phyloP scores from a whole-genome alignment of 2,329 filamentous ascomycete species.

The Penicillium freii region DNA sequence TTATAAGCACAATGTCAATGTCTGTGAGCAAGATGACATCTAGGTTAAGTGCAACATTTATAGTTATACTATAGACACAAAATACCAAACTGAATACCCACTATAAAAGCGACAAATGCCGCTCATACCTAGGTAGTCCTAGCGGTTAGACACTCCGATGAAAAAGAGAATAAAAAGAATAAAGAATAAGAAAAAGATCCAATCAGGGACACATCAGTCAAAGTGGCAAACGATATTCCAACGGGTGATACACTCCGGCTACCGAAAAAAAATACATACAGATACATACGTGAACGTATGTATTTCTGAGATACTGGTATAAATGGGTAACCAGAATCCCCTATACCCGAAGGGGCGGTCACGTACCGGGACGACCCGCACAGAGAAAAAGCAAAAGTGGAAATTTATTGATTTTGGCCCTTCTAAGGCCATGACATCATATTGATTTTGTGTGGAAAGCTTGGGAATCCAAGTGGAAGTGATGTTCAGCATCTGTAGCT shows the following conservation, averaged over 20 bases:
- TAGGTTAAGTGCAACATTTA: not conserved
- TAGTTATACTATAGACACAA: not conserved
- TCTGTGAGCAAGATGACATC: not conserved
- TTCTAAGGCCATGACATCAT: conserved; percentile 1
- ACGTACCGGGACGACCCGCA: conserved; percentile 23
- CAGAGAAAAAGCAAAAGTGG: not conserved
- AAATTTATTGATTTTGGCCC: not conserved
- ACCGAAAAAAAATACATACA: conserved; percentile 1
- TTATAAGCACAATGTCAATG: too few relatives aligned
- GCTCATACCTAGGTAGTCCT: not conserved
- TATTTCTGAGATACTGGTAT: not conserved
- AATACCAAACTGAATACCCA: not conserved
- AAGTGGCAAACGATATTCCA: not conserved
- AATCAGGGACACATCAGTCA: not conserved
- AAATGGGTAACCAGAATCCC: not conserved
- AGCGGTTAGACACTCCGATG: not conserved
- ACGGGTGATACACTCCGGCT: not conserved
- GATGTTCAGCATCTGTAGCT: not conserved
- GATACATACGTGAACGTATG: not conserved
- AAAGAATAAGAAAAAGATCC: not conserved
- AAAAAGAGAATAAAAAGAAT: not conserved
- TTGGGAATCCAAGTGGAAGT: too few relatives aligned
- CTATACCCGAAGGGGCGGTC: conserved; percentile 2
- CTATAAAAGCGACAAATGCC: not conserved
- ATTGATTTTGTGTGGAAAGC: not conserved